Conservation (phyloP, 2,329 filamentous ascomycete genomes). For the Nigrospora sphaerica region DNA sequence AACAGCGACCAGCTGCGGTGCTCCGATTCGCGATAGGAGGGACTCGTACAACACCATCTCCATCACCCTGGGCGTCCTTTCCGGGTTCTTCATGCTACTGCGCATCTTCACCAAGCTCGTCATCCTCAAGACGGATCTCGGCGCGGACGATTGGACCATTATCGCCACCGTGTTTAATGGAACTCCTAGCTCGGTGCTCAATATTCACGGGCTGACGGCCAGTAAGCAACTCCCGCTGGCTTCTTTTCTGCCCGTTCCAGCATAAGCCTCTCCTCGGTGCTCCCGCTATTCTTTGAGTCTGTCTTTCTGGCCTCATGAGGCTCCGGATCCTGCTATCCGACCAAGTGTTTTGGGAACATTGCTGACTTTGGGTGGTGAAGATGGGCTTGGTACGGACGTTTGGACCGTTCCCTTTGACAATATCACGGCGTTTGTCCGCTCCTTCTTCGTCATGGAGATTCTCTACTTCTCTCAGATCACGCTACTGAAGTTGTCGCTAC, state of each 20-base stretch:
- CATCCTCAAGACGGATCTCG: slow-evolving; percentile 23
- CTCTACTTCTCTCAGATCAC: slow-evolving; percentile 31
- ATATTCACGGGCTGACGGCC: slow-evolving; percentile 10
- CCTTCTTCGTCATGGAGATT: slow-evolving; percentile 25
- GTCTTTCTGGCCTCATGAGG: too few species aligned
- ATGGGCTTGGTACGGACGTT: slow-evolving; percentile 25
- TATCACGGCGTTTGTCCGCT: slow-evolving; percentile 17
- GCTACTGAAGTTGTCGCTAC: slow-evolving; percentile 30
- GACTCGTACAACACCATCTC: slow-evolving; percentile 24
- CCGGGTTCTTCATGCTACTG: slow-evolving; percentile 31
- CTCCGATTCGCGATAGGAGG: slow-evolving; percentile 21
- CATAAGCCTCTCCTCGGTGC: too few species aligned
- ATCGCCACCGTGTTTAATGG: slow-evolving; percentile 17
- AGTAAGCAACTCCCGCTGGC: not conserved
- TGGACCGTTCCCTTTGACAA: slow-evolving; percentile 20
- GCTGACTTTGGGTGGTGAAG: not conserved
- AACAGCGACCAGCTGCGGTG: slow-evolving; percentile 18
- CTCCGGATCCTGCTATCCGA: too few species aligned
- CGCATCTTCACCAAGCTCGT: slow-evolving; percentile 30
- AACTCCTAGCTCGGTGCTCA: slow-evolving; percentile 22
- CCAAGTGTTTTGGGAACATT: too few species aligned
- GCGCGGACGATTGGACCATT: slow-evolving; percentile 30
- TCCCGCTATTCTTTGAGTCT: too few species aligned
- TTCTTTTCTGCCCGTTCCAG: too few species aligned
- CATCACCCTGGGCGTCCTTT: slow-evolving; percentile 24